Base-by-base conservation (phyloP, 1,284 basidiomycete species). In the Ceratobasidium sp. region DNA sequence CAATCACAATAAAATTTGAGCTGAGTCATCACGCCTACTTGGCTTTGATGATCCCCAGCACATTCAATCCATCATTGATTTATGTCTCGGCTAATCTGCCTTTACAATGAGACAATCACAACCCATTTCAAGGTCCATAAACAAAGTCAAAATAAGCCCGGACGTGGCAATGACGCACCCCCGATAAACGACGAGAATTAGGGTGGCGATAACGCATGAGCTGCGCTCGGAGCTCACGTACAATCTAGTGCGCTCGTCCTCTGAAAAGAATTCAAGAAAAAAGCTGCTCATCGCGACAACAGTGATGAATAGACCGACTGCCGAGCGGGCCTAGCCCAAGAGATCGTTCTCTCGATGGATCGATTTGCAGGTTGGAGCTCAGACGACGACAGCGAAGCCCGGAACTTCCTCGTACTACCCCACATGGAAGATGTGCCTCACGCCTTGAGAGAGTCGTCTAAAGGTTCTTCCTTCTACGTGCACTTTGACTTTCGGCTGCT, bases 1-100 rank as follows among this genome's bases (percentile, higher is more conserved):
- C 55, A 36, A 70, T 46, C n/a, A 32, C 14, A n/a, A 59, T 32
- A 70, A 70, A 70, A 48, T 58, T 70, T 70, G 21, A 21, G 67
- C 53, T 70, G 39, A 59, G 67, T 70, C 53, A 70, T 70, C 30
- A 55, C 5, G 16, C 39, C 23, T 8, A 28, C 16, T 21, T 21
- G 16, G 30, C 16, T 30, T 57, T 34, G 32, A 34, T n/a, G n/a
- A n/a, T n/a, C n/a, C n/a, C n/a, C n/a, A 21, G 16, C 34, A n/a
- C 53, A 30, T 57, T 57, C 26, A 61, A 48, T 46, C 39, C 36
- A 57, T 39, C 8, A 39, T 39, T 39, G 14, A 23, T 26, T 23
- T 60, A 41, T 60, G 10, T 60, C 23, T 60, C 58, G 21, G 28
- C 26, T 45, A 60, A 45, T 43, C 34, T 53, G 32, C n/a, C n/a